Evolutionary conservation across 129 eudicot species (phyloP), one percentile per base, ranked within the genome.

Genomic region (Gnaphalium uliginosum): DNA sequence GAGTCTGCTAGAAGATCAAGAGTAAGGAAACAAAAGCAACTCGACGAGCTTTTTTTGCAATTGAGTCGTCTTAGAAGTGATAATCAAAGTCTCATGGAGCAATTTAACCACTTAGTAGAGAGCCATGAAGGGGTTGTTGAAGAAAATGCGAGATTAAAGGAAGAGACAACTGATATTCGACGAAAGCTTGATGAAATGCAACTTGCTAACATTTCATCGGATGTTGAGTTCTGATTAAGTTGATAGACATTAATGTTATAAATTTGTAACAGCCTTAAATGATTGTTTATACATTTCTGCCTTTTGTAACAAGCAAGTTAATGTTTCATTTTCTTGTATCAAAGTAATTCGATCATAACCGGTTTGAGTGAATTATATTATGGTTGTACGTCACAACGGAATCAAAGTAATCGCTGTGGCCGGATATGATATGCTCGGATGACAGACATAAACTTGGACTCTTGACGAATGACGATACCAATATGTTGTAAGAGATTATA

Each of bases 1-100:
- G 96, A 89, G 64, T 89, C 96, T 4, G 96, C 91, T 18, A 57
- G 96, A 15, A 83, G 96, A 50, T 86, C 96, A 15, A 78, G 96
- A 74, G 83, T 86, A 90, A 67, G 96, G 64, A 89, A 89, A 58
- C 96, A 89, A 75, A 89, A 81, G 78, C 91, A 89, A 26, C 85
- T 89, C 7, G 91, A 84, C 69, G 96, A 89, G 80, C 87, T 89
- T 15, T 82, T 90, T 83, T 75, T 89, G 8, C 96, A 86, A 56
- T 85, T 89, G 25, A 79, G 78, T 17, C 84, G 69, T 17, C 83
- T 89, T 4, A 76, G 89, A 35, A 82, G 64, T 8, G 89, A 89
- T 24, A 89, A 89, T 69, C 76, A 66, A 50, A 73, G 60, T 46
- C 89, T 86, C 32, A 29, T 86, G 5, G 83, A 86, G 39, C 85